These are phyloP conservation scores for Biscutella auriculata DNA, from an alignment of 441 rosid species.

Conservation along the genomic window DNA sequence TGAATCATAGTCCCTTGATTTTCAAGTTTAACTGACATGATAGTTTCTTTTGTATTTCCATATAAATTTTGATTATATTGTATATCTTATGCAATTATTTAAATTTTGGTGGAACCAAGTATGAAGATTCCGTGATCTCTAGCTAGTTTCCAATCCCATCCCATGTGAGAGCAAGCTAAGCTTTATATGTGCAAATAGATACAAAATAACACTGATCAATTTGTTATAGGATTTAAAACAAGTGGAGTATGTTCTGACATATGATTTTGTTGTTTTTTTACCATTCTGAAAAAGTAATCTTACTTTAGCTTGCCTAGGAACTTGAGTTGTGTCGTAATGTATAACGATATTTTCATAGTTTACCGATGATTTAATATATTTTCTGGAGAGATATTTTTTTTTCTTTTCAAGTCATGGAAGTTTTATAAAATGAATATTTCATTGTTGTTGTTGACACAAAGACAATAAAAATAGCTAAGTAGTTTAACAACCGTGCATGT, in stretches of 20 bases:
- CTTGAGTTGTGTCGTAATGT: too few species aligned
- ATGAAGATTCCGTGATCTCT: constrained; percentile 12
- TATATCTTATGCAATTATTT: constrained; percentile 7
- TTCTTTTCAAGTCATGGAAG: background rate
- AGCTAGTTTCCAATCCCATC: constrained; percentile 16
- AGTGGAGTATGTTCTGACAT: constrained; percentile 3
- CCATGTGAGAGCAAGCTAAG: constrained; percentile 21
- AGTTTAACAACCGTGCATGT: constrained; percentile 15
- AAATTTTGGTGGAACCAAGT: constrained; percentile 15
- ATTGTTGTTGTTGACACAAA: background rate
- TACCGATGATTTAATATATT: too few species aligned
- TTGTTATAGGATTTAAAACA: background rate
- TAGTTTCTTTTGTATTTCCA: too few species aligned
- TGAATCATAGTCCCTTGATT: too few species aligned
- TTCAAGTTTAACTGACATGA: too few species aligned
- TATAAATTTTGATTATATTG: background rate
- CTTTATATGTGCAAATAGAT: background rate
- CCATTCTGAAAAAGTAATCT: constrained; percentile 1
- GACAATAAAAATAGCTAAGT: constrained; percentile 11
- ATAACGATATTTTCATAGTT: too few species aligned
- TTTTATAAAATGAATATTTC: constrained; percentile 1
- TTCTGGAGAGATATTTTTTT: background rate
- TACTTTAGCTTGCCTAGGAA: background rate
- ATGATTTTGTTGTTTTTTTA: background rate
- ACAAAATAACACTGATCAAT: background rate